A percentile compares a stretch with the other conserved stretches of the same genome.
Conservation (phyloP, 495 filamentous ascomycete genomes). For the Penicillium antarcticum region DNA sequence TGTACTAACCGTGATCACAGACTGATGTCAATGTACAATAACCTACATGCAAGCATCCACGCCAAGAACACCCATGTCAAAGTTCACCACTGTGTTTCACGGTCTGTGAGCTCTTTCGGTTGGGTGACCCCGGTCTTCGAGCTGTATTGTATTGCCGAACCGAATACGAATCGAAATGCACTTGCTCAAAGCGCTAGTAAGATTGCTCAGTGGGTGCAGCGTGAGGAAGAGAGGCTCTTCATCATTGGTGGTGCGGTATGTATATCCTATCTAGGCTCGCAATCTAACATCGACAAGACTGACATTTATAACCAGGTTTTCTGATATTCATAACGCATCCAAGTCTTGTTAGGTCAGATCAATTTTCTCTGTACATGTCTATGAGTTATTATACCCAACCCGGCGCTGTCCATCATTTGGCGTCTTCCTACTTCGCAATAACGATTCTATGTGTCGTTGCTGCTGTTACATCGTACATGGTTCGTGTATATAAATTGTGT, state of each 20-base stretch:
- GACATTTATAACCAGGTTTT: slow-evolving; percentile 21
- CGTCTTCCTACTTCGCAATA: background rate
- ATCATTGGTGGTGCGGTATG: slow-evolving; percentile 88
- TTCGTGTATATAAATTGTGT: no score
- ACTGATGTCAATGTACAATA: slow-evolving; percentile 79
- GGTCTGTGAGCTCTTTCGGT: slow-evolving; percentile 72
- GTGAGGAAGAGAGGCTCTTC: slow-evolving; percentile 90
- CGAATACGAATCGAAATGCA: slow-evolving; percentile 68
- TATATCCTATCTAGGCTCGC: background rate
- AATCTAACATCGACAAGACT: background rate
- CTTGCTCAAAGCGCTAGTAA: slow-evolving; percentile 83
- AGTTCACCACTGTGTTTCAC: slow-evolving; percentile 73
- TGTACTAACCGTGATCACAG: slow-evolving; percentile 28
- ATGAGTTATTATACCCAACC: slow-evolving; percentile 8
- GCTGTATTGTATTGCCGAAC: slow-evolving; percentile 88
- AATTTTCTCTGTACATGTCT: slow-evolving; percentile 1
- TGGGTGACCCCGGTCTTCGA: slow-evolving; percentile 92
- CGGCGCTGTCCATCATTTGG: background rate
- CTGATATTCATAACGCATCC: background rate
- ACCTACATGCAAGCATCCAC: slow-evolving; percentile 79
- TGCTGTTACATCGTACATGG: no score
- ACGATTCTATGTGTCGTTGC: no score
- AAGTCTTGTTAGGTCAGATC: no score
- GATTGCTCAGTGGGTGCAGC: slow-evolving; percentile 82
- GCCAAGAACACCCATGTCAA: slow-evolving; percentile 79